Percentiles rank a stretch among this genome's conserved stretches.
phyloP scores from a whole-genome alignment of 2,329 filamentous ascomycete species.

The Davidsoniella eucalypti region DNA sequence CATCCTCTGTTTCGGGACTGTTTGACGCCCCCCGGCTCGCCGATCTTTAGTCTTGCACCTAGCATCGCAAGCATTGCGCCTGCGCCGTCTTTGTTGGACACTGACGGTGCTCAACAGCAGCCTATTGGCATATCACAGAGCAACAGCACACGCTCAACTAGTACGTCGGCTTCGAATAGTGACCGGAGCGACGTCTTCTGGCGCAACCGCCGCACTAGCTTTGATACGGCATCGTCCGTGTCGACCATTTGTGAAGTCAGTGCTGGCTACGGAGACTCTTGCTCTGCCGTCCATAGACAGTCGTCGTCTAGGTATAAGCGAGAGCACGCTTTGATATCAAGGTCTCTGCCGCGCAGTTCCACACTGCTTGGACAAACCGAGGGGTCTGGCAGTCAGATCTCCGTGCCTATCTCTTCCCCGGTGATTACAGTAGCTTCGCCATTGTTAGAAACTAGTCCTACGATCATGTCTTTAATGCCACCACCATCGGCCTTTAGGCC shows the following conservation, averaged over 20 bases:
- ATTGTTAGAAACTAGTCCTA: background rate
- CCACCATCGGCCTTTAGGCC: slow-evolving; percentile 3
- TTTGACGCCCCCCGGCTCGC: background rate
- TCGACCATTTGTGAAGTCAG: slow-evolving; percentile 8
- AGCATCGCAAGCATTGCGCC: no score
- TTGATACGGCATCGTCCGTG: slow-evolving; percentile 6
- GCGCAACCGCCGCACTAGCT: slow-evolving; percentile 1
- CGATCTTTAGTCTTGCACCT: background rate
- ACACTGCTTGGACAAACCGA: background rate
- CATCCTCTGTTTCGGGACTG: slow-evolving; percentile 11
- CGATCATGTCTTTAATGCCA: background rate
- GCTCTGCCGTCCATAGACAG: background rate
- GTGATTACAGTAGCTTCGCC: background rate
- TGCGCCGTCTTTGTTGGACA: no score
- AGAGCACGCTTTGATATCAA: slow-evolving; percentile 6
- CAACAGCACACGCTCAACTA: slow-evolving; percentile 8
- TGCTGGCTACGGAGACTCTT: background rate
- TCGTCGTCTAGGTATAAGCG: background rate
- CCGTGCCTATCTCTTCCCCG: slow-evolving; percentile 1
- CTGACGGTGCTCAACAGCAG: background rate
- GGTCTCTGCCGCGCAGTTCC: background rate
- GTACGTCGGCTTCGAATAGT: background rate
- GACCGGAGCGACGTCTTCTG: slow-evolving; percentile 6
- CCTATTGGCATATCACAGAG: slow-evolving; percentile 3
- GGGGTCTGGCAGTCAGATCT: background rate